Conservation (phyloP, 805 yeast genomes). For the Candida caryicola region DNA sequence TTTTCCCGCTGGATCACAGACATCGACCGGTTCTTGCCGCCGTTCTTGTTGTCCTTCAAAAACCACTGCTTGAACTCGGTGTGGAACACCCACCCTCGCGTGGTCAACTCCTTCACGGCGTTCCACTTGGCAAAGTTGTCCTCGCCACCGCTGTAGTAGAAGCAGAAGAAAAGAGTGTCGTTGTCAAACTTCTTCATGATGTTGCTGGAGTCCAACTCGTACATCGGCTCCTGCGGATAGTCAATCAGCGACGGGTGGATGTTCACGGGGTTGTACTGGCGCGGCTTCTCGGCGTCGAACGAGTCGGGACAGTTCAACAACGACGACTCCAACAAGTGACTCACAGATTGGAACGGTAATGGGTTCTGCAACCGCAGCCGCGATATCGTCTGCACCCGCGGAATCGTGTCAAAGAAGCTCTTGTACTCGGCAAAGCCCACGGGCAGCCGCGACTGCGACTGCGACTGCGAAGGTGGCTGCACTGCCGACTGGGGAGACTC, state of each 20-base stretch:
- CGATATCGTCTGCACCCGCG: constrained; percentile 25
- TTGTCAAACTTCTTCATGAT: constrained; percentile 70
- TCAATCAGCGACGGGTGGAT: constrained; percentile 89
- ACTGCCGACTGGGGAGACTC: not conserved
- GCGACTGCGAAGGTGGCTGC: not conserved
- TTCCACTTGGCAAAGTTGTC: constrained; percentile 37
- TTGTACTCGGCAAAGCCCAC: constrained; percentile 10
- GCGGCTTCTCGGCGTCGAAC: constrained; percentile 81
- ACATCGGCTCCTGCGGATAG: constrained; percentile 84
- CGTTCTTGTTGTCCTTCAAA: constrained; percentile 59
- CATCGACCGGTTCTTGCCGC: constrained; percentile 24
- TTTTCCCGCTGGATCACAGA: constrained; percentile 19
- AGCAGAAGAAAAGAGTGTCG: constrained; percentile 88
- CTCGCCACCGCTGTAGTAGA: constrained; percentile 64
- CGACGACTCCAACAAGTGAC: constrained; percentile 68
- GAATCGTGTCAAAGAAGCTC: constrained; percentile 21
- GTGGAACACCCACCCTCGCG: constrained; percentile 81
- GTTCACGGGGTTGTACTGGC: constrained; percentile 68
- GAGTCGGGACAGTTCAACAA: constrained; percentile 91
- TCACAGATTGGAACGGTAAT: constrained; percentile 50
- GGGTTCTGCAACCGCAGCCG: constrained; percentile 50
- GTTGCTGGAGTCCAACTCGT: constrained; percentile 58
- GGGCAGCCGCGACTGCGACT: constrained; percentile 17
- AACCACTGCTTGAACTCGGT: constrained; percentile 78
- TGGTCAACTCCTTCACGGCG: constrained; percentile 76